Percentiles rank a stretch among this genome's conserved stretches.
Evolutionary conservation across 2,329 filamentous ascomycete species (phyloP).

Genomic region (Bimuria novae-zelandiae): DNA sequence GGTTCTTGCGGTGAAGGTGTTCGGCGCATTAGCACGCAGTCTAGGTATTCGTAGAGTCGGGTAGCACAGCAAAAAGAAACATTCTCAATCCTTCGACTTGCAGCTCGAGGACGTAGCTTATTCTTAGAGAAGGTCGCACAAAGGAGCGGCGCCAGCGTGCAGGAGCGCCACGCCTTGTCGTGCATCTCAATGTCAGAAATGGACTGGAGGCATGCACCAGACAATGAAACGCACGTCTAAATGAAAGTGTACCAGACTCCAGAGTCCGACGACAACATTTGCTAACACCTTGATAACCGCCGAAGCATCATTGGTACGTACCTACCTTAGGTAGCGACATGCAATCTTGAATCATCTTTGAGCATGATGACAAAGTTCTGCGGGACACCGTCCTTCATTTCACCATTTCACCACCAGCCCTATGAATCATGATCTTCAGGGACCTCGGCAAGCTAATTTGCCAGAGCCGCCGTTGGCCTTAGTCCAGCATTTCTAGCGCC

Average conservation of each 20-base stretch:
- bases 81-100: neutral
- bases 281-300: no score
- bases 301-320: no score
- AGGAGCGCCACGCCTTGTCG: neutral
- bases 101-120: neutral
- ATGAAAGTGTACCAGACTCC: constrained; percentile 2
- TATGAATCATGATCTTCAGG: constrained; percentile 10
- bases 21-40: neutral
- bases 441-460: constrained; percentile 6
- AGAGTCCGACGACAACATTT: no score
- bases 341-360: neutral
- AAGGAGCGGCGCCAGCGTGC: constrained; percentile 1
- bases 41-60: neutral
- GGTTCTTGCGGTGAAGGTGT: neutral
- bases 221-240: constrained; percentile 4
- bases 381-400: constrained; percentile 1
- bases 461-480: neutral
- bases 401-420: neutral
- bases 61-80: constrained; percentile 2
- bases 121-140: neutral
- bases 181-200: neutral
- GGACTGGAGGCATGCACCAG: constrained; percentile 2
- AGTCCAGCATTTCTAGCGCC: constrained; percentile 3
- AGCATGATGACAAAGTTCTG: neutral
- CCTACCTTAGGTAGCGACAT: neutral